A percentile compares a stretch with the other conserved stretches of the same genome.
Conservation (phyloP, 495 filamentous ascomycete species). For the Lepidopterella palustris region DNA sequence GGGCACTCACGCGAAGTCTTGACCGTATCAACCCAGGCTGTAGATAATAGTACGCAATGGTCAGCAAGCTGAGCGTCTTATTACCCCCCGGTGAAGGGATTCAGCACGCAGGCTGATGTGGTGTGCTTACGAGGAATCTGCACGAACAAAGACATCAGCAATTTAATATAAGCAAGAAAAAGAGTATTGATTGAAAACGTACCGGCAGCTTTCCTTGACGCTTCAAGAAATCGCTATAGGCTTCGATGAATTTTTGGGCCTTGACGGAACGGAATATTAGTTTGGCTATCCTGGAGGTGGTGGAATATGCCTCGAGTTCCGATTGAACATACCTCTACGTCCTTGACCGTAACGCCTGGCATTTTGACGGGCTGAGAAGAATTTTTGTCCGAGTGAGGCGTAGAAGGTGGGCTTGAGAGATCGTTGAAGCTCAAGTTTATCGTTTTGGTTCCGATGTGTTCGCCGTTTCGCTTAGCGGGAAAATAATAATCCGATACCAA, state of each 20-base stretch:
- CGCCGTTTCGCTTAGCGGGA: too few relatives aligned
- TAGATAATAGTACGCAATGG: slow-evolving; percentile 27
- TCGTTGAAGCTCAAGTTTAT: too few relatives aligned
- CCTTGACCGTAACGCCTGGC: slow-evolving; percentile 33
- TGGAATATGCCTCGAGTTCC: not conserved
- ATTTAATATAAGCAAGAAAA: not conserved
- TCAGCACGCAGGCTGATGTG: slow-evolving; percentile 8
- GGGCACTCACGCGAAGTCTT: slow-evolving; percentile 66
- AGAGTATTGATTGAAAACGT: slow-evolving; percentile 14
- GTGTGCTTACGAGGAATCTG: slow-evolving; percentile 3
- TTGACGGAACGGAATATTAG: slow-evolving; percentile 32
- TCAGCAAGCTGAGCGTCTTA: slow-evolving; percentile 30
- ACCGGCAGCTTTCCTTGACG: slow-evolving; percentile 96
- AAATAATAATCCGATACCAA: too few relatives aligned
- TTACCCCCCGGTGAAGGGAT: slow-evolving; percentile 41
- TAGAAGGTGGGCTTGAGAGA: too few relatives aligned
- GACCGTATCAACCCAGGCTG: slow-evolving; percentile 97
- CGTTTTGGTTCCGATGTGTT: too few relatives aligned
- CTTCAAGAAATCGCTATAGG: slow-evolving; percentile 97
- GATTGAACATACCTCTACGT: slow-evolving; percentile 20
- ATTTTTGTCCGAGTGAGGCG: too few relatives aligned
- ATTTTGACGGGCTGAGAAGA: too few relatives aligned
- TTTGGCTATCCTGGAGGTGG: not conserved
- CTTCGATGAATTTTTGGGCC: slow-evolving; percentile 91
- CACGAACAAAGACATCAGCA: slow-evolving; percentile 25